These are phyloP conservation scores for Acanthamoeba triangularis DNA, from an alignment of 208 protist genomes.

Conservation along the genomic window DNA sequence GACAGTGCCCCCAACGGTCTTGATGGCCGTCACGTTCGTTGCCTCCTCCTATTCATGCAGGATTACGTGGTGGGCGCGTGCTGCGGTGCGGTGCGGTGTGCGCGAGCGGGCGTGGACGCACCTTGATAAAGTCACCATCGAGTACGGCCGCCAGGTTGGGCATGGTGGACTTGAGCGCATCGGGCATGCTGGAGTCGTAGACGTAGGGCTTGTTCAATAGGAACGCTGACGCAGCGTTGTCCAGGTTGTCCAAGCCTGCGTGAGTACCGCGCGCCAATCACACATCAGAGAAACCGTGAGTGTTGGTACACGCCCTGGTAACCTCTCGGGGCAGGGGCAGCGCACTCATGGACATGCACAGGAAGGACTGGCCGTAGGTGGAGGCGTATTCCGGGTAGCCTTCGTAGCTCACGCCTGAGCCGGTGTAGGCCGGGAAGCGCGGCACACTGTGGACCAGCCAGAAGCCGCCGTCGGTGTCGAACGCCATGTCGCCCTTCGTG, in stretches of 20 bases:
- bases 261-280: too few species aligned
- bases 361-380: constrained; percentile 84
- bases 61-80: too few species aligned
- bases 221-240: background rate
- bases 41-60: background rate
- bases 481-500: constrained; percentile 79
- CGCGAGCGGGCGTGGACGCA: background rate
- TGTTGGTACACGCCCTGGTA: too few species aligned
- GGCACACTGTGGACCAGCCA: constrained; percentile 83
- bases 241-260: background rate
- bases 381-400: constrained; percentile 75
- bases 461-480: constrained; percentile 71
- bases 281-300: background rate
- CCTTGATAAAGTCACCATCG: background rate
- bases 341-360: constrained; percentile 77
- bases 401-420: background rate
- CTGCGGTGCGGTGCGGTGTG: too few species aligned
- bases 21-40: background rate
- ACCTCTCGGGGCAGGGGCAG: too few species aligned
- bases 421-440: constrained; percentile 68
- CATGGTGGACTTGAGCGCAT: background rate
- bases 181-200: constrained; percentile 60
- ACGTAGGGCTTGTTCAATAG: constrained; percentile 64
- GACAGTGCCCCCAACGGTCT: background rate
- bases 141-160: background rate